These are phyloP conservation scores for Umbelopsis sp. DNA, from an alignment of 192 early-diverging fungal species.

Conservation along the genomic window DNA sequence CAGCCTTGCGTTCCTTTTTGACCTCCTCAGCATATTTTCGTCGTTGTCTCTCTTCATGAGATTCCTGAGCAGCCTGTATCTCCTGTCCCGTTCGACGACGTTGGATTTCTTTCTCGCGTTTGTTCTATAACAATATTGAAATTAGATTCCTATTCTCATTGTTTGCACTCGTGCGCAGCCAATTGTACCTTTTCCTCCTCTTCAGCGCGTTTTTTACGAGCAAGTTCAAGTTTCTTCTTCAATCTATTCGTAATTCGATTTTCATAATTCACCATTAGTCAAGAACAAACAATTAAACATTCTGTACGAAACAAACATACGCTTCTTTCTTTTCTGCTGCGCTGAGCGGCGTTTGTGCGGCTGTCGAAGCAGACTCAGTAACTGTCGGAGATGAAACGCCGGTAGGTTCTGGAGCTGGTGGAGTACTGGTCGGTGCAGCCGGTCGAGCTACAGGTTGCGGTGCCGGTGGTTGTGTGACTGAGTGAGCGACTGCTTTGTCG, in stretches of 20 bases:
- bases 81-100: slow-evolving; percentile 28
- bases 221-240: slow-evolving; percentile 17
- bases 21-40: slow-evolving; percentile 29
- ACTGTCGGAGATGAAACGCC: neutral
- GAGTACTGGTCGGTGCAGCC: neutral
- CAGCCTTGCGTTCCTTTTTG: slow-evolving; percentile 26
- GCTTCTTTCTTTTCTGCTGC: slow-evolving; percentile 15
- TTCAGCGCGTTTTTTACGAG: slow-evolving; percentile 6
- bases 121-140: neutral
- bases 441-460: neutral
- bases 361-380: neutral
- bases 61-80: slow-evolving; percentile 15
- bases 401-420: neutral
- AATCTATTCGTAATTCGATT: neutral
- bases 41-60: slow-evolving; percentile 20
- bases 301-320: neutral
- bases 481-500: neutral
- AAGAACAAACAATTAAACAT: neutral
- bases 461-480: neutral
- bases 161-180: neutral
- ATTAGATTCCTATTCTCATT: neutral
- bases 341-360: neutral
- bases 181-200: slow-evolving; percentile 23
- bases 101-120: slow-evolving; percentile 25
- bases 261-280: neutral